These are phyloP conservation scores for Xylaria digitata DNA, from an alignment of 2,329 filamentous ascomycete genomes.

Conservation along the genomic window DNA sequence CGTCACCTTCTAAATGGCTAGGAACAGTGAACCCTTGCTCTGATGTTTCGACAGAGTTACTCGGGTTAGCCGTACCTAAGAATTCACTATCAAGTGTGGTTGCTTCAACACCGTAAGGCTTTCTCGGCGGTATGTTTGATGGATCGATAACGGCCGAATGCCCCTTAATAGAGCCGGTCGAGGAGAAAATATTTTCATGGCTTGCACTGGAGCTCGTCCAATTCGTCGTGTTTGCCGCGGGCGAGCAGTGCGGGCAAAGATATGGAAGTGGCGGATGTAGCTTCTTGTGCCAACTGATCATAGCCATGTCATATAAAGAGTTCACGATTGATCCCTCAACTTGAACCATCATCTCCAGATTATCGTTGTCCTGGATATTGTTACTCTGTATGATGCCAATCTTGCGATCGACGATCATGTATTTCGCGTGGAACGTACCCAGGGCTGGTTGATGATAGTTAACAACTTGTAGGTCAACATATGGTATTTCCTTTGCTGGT, in stretches of 20 bases:
- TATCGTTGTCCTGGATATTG: slow-evolving; percentile 83
- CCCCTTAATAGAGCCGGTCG: slow-evolving; percentile 48
- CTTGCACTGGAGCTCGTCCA: slow-evolving; percentile 44
- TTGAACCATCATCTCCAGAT: slow-evolving; percentile 83
- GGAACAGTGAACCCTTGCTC: not conserved
- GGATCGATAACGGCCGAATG: slow-evolving; percentile 48
- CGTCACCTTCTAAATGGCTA: not conserved
- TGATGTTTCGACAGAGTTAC: not conserved
- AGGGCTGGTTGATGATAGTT: slow-evolving; percentile 77
- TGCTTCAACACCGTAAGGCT: slow-evolving; percentile 27
- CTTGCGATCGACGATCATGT: slow-evolving; percentile 78
- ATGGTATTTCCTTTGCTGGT: slow-evolving; percentile 71
- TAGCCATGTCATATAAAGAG: slow-evolving; percentile 77
- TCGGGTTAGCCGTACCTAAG: not conserved
- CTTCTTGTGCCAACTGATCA: slow-evolving; percentile 76
- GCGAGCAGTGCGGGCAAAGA: slow-evolving; percentile 52
- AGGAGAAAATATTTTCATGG: slow-evolving; percentile 46
- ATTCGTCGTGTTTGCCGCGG: slow-evolving; percentile 55
- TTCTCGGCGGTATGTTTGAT: slow-evolving; percentile 38
- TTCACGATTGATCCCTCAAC: slow-evolving; percentile 82
- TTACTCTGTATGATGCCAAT: slow-evolving; percentile 80
- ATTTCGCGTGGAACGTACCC: slow-evolving; percentile 83
- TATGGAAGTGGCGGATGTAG: slow-evolving; percentile 70
- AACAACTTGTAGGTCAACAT: slow-evolving; percentile 77
- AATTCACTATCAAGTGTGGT: not conserved